These are phyloP conservation scores for Nigrograna mackinnonii DNA, from an alignment of 2,329 filamentous ascomycete genomes.

Conservation along the genomic window DNA sequence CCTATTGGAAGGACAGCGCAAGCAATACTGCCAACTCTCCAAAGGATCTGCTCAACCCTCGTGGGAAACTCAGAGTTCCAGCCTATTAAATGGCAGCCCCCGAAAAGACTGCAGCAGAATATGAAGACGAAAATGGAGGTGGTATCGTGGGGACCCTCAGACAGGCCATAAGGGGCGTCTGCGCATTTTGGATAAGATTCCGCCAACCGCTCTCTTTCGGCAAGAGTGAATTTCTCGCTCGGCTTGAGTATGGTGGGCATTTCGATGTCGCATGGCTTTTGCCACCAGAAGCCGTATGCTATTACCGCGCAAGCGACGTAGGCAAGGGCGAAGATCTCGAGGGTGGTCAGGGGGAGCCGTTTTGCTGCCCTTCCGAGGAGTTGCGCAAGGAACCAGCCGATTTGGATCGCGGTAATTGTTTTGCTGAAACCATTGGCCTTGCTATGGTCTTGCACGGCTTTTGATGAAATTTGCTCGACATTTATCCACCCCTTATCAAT, in stretches of 20 bases:
- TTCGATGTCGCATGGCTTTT: conserved; percentile 3
- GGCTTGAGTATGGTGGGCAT: background rate
- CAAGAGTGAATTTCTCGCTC: background rate
- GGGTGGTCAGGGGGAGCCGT: conserved; percentile 49
- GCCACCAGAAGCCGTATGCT: conserved; percentile 15
- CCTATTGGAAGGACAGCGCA: background rate
- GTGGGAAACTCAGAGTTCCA: conserved; percentile 8
- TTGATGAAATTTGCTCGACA: background rate
- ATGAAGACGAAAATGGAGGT: too few species aligned
- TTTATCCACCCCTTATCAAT: background rate
- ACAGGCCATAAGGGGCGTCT: too few species aligned
- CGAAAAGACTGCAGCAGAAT: conserved; percentile 3
- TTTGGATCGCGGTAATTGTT: conserved; percentile 17
- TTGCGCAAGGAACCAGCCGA: conserved; percentile 27
- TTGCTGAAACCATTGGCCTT: conserved; percentile 16
- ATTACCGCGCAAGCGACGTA: conserved; percentile 25
- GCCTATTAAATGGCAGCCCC: conserved; percentile 4
- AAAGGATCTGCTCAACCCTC: conserved; percentile 2
- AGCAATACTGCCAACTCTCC: conserved; percentile 3
- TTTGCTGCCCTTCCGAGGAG: conserved; percentile 12
- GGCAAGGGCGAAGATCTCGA: conserved; percentile 66
- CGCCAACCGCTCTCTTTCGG: background rate
- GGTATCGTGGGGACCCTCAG: too few species aligned
- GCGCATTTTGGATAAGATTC: background rate
- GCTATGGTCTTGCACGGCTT: conserved; percentile 11